A percentile compares a stretch with the other conserved stretches of the same genome.
These are phyloP conservation scores for Tylopilus orsonianus DNA, from an alignment of 1,284 basidiomycete species.

Conservation along the genomic window DNA sequence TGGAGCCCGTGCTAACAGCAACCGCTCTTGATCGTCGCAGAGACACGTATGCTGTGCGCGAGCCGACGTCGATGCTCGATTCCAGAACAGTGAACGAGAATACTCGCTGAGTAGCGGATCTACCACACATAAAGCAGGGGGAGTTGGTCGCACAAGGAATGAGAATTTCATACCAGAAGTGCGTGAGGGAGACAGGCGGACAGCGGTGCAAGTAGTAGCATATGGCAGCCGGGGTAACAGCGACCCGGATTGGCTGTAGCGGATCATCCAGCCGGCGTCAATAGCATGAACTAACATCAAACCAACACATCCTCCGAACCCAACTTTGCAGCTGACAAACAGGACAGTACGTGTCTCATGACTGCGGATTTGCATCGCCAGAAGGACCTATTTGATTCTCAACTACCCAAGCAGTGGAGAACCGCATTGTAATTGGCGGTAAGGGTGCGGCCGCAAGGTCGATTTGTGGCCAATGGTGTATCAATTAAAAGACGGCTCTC, in stretches of 20 bases:
- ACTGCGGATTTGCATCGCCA: constrained; percentile 24
- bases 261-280: constrained; percentile 32
- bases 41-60: constrained; percentile 32
- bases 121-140: constrained; percentile 13
- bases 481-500: constrained; percentile 33
- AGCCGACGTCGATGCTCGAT: constrained; percentile 31
- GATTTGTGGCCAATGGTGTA: constrained; percentile 22
- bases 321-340: constrained; percentile 10
- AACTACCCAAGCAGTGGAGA: constrained; percentile 12
- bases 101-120: constrained; percentile 11
- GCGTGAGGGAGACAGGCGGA: constrained; percentile 16
- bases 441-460: constrained; percentile 19
- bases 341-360: constrained; percentile 21
- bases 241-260: constrained; percentile 22
- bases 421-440: constrained; percentile 17
- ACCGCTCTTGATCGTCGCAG: constrained; percentile 35
- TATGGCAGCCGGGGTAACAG: constrained; percentile 9
- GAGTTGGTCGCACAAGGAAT: constrained; percentile 15
- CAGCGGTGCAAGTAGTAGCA: constrained; percentile 9
- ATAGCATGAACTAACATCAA: constrained; percentile 14
- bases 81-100: constrained; percentile 10
- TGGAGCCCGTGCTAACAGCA: constrained; percentile 27
- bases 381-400: constrained; percentile 9
- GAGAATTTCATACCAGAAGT: constrained; percentile 24
- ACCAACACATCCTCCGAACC: constrained; percentile 3